phyloP scores from a whole-genome alignment of 371 early-diverging fungal species.

The Syncephalastrum contaminatum region DNA sequence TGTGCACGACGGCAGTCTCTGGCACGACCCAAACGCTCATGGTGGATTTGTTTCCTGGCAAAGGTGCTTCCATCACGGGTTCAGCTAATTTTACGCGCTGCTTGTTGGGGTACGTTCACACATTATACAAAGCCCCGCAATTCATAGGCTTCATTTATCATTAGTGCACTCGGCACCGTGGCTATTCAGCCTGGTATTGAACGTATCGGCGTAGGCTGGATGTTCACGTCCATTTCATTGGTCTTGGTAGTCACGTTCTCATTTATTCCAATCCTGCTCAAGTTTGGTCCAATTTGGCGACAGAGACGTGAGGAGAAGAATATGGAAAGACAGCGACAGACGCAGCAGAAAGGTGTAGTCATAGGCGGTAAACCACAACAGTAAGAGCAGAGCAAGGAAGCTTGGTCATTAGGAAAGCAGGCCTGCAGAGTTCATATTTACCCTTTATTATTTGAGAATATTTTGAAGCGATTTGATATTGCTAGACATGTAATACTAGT shows the following conservation, averaged over 20 bases:
- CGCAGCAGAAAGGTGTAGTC: no score
- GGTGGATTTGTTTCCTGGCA: slow-evolving; percentile 36
- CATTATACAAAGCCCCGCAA: not conserved
- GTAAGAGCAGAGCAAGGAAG: no score
- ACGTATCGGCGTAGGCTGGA: slow-evolving; percentile 30
- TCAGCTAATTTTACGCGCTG: slow-evolving; percentile 36
- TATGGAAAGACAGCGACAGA: no score
- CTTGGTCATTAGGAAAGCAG: no score
- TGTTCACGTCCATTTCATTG: slow-evolving; percentile 27
- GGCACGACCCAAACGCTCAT: slow-evolving; percentile 24
- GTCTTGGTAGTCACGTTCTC: slow-evolving; percentile 3
- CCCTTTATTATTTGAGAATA: no score
- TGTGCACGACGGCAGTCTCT: slow-evolving; percentile 1
- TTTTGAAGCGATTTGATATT: no score
- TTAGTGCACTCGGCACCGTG: slow-evolving; percentile 24
- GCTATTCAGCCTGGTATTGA: slow-evolving; percentile 26
- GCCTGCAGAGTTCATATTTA: no score
- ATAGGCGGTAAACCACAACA: no score
- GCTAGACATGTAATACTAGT: no score
- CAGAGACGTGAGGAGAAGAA: not conserved
- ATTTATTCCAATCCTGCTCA: not conserved
- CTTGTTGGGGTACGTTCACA: slow-evolving; percentile 25
- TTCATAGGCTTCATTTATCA: not conserved
- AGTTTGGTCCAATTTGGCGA: slow-evolving; percentile 3
- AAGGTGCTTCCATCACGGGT: slow-evolving; percentile 40